Evolutionary conservation across 257 asterid species (phyloP), one percentile per base, ranked within the genome.

Genomic region (Salvia rosmarinus): DNA sequence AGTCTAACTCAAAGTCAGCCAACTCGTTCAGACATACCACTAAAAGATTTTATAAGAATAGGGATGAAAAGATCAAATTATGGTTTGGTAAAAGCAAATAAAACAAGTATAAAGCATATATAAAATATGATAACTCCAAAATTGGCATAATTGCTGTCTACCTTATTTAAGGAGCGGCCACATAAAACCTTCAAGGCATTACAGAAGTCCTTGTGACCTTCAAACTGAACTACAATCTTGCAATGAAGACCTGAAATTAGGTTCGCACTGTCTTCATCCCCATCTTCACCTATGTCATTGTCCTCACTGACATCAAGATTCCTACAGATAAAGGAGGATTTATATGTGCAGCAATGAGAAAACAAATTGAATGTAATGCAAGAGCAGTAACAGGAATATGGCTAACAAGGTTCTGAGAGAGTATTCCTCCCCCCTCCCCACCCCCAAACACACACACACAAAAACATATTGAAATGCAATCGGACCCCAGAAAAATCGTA

Each of bases 261-360:
- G 79, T 86, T 83, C 40, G 39, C 84, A 62, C 71, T 83, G 40
- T 84, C 95, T 70, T 87, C 96, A 64, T 81, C 88, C 52, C 59
- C 91, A 75, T 64, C 83, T 28, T 83, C 84, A 68, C 88, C 92
- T 77, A 73, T 43, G 79, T 72, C 83, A 80, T 87, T 84, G 83
- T 95, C 99, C 87, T 91, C 97, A 19, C 96, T 89, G 50, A 95
- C 99, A 72, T 89, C 93, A 82, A 91, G 90, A 82, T 84, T 89
- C 95, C 99, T 94, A 79, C 16, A 40, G 8, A 58, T 11, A 69
- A 64, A 60, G 74, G 80, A 79, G 64, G 52, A 66, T 61, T 64
- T 4, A 70, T 68, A 64, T 28, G 50, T 54, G 76, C 47, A 58
- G 73, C 62, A 35, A 11, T 12, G 54, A 40, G 56, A 52, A 42